phyloP scores from a whole-genome alignment of 768 basidiomycete genomes.

The Lactarius indigo region DNA sequence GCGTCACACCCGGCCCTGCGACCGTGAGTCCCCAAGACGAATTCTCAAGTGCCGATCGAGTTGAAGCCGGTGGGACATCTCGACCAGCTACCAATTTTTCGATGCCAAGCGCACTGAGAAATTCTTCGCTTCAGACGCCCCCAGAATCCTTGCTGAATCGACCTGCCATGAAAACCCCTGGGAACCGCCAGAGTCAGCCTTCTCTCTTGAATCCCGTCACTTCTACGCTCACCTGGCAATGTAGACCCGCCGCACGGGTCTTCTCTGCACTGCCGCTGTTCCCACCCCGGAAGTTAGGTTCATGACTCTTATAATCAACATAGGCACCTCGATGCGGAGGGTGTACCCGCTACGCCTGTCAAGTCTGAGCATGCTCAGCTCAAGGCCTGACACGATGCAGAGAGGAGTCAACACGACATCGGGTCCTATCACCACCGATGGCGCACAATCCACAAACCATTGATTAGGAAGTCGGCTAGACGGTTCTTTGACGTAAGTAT shows the following conservation, averaged over 20 bases:
- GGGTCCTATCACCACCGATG: neutral
- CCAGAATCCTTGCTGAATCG: slow-evolving; percentile 13
- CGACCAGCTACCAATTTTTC: slow-evolving; percentile 5
- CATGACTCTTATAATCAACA: slow-evolving; percentile 9
- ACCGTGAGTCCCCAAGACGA: neutral
- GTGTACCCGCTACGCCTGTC: slow-evolving; percentile 47
- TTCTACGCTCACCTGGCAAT: slow-evolving; percentile 14
- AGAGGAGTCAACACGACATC: neutral
- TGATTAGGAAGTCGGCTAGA: neutral
- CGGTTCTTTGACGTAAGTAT: slow-evolving; percentile 21
- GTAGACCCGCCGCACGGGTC: neutral
- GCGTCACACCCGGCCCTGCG: neutral
- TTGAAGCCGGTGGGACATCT: neutral
- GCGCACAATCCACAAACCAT: neutral
- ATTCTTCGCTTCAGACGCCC: slow-evolving; percentile 13
- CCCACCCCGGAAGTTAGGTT: slow-evolving; percentile 7
- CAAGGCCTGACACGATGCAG: slow-evolving; percentile 2
- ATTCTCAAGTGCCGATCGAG: neutral
- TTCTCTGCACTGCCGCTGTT: neutral
- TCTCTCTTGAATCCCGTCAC: neutral
- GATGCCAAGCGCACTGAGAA: slow-evolving; percentile 1
- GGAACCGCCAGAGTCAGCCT: neutral
- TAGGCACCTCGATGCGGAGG: slow-evolving; percentile 10
- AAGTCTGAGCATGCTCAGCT: slow-evolving; percentile 41
- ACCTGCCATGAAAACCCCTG: neutral